Evolutionary conservation across 2,329 filamentous ascomycete genomes (phyloP), one percentile per base, ranked within the genome.

Genomic region (Coniochaeta hoffmannii): DNA sequence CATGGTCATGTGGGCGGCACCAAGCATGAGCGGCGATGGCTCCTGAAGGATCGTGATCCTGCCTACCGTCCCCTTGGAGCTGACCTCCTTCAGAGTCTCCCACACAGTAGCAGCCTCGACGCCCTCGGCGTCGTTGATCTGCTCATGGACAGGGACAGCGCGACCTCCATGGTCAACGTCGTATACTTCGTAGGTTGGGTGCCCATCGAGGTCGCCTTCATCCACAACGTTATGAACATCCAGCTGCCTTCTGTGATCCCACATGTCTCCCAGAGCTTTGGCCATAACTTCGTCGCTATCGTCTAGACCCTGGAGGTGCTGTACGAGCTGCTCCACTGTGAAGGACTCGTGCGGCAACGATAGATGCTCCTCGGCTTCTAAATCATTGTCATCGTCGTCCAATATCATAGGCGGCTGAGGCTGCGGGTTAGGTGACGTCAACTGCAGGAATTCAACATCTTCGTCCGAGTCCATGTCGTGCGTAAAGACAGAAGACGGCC

Each of bases 41-140:
- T 86, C 83, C 59, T 83, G 76, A 26, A 85, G 72, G 57, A 85
- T 80, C 0, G 72, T 76, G 59, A 85, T 83, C 44, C 81, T 75
- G 1, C 82, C 82, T 7, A 82, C 78, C 0, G 78, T 73, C 8
- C 72, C 64, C 31, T 64, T 60, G 6, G 59, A 38, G 55, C 75
- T 75, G 49, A 75, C 66, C 22, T 66, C 60, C 54, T 60, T 70
- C 55, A 77, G 67, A 1, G 68, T 68, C 15, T 71, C 68, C 75
- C 75, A 77, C 1, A 75, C 69, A 4, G 66, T 70, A 6, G 68
- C 65, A 1, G 71, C 70, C 55, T 77, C 73, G 19, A 75, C 66
- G 3, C 67, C 62, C n/a, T 68, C 66, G 50, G 72, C 70, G 49
- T 74, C 65, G 15, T 70, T 63, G 24, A 67, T 60, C 49, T 73